phyloP scores from a whole-genome alignment of 108 stramenopile genomes.

The Bacterosira constricta region DNA sequence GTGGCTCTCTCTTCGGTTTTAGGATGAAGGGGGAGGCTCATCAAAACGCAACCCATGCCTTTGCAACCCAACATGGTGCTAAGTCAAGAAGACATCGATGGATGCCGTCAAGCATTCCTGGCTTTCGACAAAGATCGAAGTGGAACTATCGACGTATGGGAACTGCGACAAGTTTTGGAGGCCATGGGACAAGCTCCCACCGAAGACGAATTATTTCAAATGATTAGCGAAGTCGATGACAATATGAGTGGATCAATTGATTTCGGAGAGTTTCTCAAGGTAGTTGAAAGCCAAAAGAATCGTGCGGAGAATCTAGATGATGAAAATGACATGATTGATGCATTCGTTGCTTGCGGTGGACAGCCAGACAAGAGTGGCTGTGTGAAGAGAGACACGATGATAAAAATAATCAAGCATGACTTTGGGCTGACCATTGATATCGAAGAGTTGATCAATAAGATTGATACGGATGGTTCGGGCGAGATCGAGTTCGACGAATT shows the following conservation, averaged over 20 bases:
- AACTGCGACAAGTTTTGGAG: slow-evolving; percentile 82
- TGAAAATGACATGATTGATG: slow-evolving; percentile 91
- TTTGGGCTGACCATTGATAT: slow-evolving; percentile 89
- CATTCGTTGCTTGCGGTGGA: slow-evolving; percentile 92
- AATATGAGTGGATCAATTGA: slow-evolving; percentile 91
- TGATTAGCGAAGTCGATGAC: slow-evolving; percentile 86
- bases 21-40: too few species aligned
- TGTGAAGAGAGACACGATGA: slow-evolving; percentile 71
- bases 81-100: slow-evolving; percentile 55
- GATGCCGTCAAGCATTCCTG: slow-evolving; percentile 86
- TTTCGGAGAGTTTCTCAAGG: slow-evolving; percentile 91
- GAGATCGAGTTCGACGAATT: slow-evolving; percentile 91
- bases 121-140: slow-evolving; percentile 88
- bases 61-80: slow-evolving; percentile 29
- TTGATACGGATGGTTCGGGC: slow-evolving; percentile 79
- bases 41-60: not conserved
- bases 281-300: slow-evolving; percentile 91
- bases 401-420: slow-evolving; percentile 86
- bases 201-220: slow-evolving; percentile 92
- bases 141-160: slow-evolving; percentile 91
- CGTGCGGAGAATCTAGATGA: slow-evolving; percentile 80
- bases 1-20: too few species aligned
- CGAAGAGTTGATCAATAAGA: slow-evolving; percentile 79
- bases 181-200: slow-evolving; percentile 93
- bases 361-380: slow-evolving; percentile 62